Conservation (phyloP, 345 rosid genomes). For the Melaleuca alternifolia region DNA sequence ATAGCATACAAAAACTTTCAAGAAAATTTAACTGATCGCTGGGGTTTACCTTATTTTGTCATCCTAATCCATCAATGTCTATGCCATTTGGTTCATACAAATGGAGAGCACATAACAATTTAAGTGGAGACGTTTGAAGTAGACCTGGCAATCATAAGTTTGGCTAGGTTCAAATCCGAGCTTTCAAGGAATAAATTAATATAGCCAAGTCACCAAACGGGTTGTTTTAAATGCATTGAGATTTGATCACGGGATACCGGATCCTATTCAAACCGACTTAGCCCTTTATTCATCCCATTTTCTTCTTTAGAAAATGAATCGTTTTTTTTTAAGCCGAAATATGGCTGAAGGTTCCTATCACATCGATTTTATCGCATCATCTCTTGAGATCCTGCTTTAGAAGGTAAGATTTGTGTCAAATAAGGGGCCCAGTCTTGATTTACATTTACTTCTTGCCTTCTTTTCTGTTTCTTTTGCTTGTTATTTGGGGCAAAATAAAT, state of each 20-base stretch:
- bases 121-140: not conserved
- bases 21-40: not conserved
- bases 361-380: rapidly evolving
- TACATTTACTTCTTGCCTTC: not conserved
- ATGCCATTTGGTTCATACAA: not conserved
- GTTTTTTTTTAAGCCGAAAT: not conserved
- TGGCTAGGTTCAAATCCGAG: rapidly evolving
- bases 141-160: not conserved
- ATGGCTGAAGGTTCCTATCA: rapidly evolving
- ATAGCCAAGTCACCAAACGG: too few relatives aligned
- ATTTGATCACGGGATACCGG: not conserved
- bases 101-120: not conserved
- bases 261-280: not conserved
- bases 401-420: not conserved
- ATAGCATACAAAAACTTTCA: not conserved
- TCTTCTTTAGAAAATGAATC: not conserved
- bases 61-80: not conserved
- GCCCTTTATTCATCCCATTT: not conserved
- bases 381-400: not conserved
- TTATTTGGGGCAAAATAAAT: not conserved
- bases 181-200: too few relatives aligned
- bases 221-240: not conserved
- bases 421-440: not conserved
- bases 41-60: not conserved
- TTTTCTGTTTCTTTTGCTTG: not conserved